phyloP scores from a whole-genome alignment of 2,329 filamentous ascomycete species.

The Diaporthe eres region DNA sequence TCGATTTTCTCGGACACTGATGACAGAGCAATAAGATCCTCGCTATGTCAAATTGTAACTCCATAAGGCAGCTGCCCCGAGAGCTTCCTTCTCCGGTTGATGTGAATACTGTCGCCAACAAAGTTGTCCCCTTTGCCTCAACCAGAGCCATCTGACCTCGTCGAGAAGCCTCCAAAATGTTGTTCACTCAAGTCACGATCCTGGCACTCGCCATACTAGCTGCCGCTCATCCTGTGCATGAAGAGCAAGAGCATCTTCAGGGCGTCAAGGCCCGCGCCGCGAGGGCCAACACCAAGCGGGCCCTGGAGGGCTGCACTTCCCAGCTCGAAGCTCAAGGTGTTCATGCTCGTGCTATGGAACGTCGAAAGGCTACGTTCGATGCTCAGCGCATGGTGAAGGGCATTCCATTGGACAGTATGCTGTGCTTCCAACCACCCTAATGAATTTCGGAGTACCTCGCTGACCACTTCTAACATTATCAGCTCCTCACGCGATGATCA shows the following conservation, averaged over 20 bases:
- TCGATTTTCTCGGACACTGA: background rate
- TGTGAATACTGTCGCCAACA: background rate
- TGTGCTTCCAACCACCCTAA: background rate
- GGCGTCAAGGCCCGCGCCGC: slow-evolving; percentile 1
- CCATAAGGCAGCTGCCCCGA: background rate
- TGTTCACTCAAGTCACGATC: slow-evolving; percentile 29
- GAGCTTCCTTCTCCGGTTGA: background rate
- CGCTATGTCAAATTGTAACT: background rate
- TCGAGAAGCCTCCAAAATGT: slow-evolving; percentile 19
- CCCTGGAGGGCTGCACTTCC: slow-evolving; percentile 35
- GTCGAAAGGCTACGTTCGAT: slow-evolving; percentile 26
- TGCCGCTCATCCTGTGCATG: slow-evolving; percentile 32
- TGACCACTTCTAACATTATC: background rate
- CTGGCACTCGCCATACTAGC: slow-evolving; percentile 30
- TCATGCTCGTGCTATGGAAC: slow-evolving; percentile 33
- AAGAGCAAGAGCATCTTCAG: slow-evolving; percentile 23
- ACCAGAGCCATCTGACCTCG: background rate
- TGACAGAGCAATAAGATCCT: too few species aligned
- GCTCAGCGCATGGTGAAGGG: slow-evolving; percentile 29
- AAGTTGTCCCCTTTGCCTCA: background rate
- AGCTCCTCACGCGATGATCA: slow-evolving; percentile 4
- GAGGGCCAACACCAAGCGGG: slow-evolving; percentile 13
- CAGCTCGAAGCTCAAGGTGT: slow-evolving; percentile 34
- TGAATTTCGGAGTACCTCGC: background rate
- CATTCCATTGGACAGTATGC: slow-evolving; percentile 17